Evolutionary conservation across 768 basidiomycete genomes (phyloP).

Genomic region (Ephemerocybe angulata): DNA sequence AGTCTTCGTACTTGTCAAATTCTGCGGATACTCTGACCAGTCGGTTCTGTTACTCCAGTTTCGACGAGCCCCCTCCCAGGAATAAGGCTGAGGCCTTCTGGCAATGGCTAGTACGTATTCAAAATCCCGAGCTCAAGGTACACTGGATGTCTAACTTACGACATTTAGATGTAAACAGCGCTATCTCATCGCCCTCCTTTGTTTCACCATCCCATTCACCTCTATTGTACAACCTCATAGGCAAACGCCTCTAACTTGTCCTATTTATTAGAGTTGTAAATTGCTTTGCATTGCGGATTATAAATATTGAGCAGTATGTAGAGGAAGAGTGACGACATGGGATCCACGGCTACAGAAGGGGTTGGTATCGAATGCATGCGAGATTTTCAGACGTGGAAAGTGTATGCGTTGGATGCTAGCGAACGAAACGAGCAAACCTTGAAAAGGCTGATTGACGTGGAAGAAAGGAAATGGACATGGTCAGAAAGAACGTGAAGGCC

Average conservation of each 20-base stretch:
- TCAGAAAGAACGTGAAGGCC: background rate
- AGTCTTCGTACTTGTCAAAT: conserved; percentile 17
- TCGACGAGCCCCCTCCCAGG: conserved; percentile 68
- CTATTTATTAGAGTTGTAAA: background rate
- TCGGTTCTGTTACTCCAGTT: conserved; percentile 25
- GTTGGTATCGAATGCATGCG: conserved; percentile 3
- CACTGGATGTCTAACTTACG: conserved; percentile 1
- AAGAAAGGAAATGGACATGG: background rate
- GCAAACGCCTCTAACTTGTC: no score
- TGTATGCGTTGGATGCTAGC: background rate
- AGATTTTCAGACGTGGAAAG: background rate
- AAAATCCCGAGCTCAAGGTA: conserved; percentile 19
- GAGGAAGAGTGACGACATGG: background rate
- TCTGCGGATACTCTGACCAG: conserved; percentile 5
- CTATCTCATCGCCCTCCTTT: background rate
- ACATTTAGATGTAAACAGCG: conserved; percentile 15
- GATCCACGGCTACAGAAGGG: conserved; percentile 8
- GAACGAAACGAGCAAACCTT: no score
- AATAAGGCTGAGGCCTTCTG: conserved; percentile 71
- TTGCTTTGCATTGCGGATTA: background rate
- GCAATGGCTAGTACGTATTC: conserved; percentile 68
- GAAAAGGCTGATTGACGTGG: no score
- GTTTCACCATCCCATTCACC: no score
- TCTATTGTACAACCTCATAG: no score
- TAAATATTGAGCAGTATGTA: conserved; percentile 9